Evolutionary conservation across 192 early-diverging fungal genomes (phyloP), one percentile per base, ranked within the genome.

Genomic region (Borealophlyctis nickersoniae): DNA sequence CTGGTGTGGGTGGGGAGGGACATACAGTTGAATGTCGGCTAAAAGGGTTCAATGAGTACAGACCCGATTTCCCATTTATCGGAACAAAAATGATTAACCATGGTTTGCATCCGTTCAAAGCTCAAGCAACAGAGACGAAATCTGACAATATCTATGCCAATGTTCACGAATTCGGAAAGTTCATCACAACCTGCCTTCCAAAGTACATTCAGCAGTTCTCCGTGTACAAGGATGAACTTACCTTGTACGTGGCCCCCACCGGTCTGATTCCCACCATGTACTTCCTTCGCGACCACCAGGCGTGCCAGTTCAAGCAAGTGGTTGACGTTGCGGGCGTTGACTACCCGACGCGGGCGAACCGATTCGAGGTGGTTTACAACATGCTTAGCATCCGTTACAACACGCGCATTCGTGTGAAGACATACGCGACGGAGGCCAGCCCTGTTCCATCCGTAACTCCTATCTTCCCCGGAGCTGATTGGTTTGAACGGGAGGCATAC

Each of bases 351-450:
- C 82, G 91, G 55, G 67, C 83, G 22, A 94, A 99, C 81, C 89
- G 96, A 34, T 99, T 99, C 64, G 96, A 99, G 73, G 84, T 99
- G 36, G 93, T 99, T 24, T 95, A 99, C 81, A 88, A 96, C 71
- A 74, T 97, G 31, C 81, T 97, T 29, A 89, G 87, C 14, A 60
- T 96, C 34, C 79, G 87, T 52, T 92, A 87, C 82, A 97, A 97
- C 79, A 79, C 89, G 16, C 92, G 96, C 49, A 90, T 99, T 78
- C 87, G 94, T 53, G 91, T 99, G 64, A 99, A 99, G 81, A 99
- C 96, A 22, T 97, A 97, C 67, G 88, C 91, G 14, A 90, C 87
- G 60, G 96, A 99, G 75, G 83, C 85, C 28, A 84, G 88, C 22
- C 89, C 95, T 14, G 94, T 99, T 7, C 95, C 95, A 5, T 95